phyloP scores from a whole-genome alignment of 1,284 basidiomycete species.

The Ustilago lituana region DNA sequence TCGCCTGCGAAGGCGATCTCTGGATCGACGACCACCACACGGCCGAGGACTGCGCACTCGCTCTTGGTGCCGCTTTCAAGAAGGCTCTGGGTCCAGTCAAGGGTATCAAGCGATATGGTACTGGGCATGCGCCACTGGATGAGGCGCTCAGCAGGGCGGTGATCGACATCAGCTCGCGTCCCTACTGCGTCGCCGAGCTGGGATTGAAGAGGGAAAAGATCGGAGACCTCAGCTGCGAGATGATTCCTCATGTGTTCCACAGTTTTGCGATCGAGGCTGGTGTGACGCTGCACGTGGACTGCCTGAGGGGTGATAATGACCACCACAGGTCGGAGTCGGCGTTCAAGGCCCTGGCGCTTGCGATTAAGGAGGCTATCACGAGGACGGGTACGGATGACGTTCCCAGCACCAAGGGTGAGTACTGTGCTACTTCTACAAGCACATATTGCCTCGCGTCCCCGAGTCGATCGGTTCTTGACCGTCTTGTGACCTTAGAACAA shows the following conservation, averaged over 20 bases:
- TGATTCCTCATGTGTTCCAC: conserved; percentile 95
- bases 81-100: conserved; percentile 91
- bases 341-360: conserved; percentile 96
- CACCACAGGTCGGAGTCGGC: conserved; percentile 97
- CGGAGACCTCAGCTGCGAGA: conserved; percentile 85
- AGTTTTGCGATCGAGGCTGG: conserved; percentile 91
- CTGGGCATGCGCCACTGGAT: conserved; percentile 94
- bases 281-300: conserved; percentile 92
- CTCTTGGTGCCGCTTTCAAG: conserved; percentile 93
- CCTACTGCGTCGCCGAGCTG: conserved; percentile 92
- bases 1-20: conserved; percentile 93
- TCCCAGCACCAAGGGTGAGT: conserved; percentile 91
- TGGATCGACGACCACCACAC: conserved; percentile 99
- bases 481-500: too few relatives aligned
- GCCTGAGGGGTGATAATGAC: conserved; percentile 92
- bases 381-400: conserved; percentile 89
- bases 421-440: too few relatives aligned
- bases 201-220: conserved; percentile 86
- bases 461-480: too few relatives aligned
- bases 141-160: conserved; percentile 90
- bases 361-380: conserved; percentile 91
- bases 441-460: too few relatives aligned
- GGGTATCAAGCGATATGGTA: conserved; percentile 94
- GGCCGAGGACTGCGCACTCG: conserved; percentile 92
- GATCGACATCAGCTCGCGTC: conserved; percentile 96